Percentiles rank a stretch among this genome's conserved stretches.
Evolutionary conservation across 2,329 filamentous ascomycete species (phyloP).

Genomic region (Fusarium nurragi): DNA sequence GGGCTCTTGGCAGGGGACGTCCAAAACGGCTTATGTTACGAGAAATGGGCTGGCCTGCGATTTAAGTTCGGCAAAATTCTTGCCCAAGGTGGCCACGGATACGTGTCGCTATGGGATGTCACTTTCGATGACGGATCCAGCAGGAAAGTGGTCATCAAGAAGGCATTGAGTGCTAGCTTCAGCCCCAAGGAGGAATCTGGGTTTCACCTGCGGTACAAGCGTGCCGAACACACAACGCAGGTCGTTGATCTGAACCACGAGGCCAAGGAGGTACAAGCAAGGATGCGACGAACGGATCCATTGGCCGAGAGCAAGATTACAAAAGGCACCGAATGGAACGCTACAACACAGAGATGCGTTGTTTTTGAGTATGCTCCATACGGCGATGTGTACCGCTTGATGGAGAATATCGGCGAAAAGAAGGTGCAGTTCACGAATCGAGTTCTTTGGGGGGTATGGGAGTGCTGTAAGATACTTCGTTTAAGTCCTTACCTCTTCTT

Average conservation of each 20-base stretch:
- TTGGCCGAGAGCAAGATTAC: not conserved
- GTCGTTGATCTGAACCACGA: slow-evolving; percentile 35
- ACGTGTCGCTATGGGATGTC: slow-evolving; percentile 39
- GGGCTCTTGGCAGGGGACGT: not conserved
- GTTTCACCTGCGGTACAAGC: slow-evolving; percentile 44
- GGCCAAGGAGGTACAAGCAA: slow-evolving; percentile 11
- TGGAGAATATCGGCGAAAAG: slow-evolving; percentile 12
- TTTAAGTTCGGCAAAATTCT: slow-evolving; percentile 43
- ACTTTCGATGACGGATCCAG: slow-evolving; percentile 34
- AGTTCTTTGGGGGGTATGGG: slow-evolving; percentile 46
- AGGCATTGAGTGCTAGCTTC: slow-evolving; percentile 1
- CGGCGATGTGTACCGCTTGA: slow-evolving; percentile 37
- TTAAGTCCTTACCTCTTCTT: not conserved
- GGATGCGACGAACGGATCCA: slow-evolving; percentile 5
- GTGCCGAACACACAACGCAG: slow-evolving; percentile 44
- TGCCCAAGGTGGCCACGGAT: slow-evolving; percentile 43
- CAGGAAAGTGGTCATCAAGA: slow-evolving; percentile 44
- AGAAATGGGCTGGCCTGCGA: slow-evolving; percentile 31
- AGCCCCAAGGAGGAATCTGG: slow-evolving; percentile 20
- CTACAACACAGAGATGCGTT: slow-evolving; percentile 12
- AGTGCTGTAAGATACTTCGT: slow-evolving; percentile 41
- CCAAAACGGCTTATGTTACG: not conserved
- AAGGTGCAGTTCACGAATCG: slow-evolving; percentile 23
- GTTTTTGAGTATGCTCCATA: slow-evolving; percentile 43
- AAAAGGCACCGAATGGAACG: slow-evolving; percentile 3